These are phyloP conservation scores for Eleusine coracana DNA, from an alignment of 176 grass and related monocot genomes.

Conservation along the genomic window DNA sequence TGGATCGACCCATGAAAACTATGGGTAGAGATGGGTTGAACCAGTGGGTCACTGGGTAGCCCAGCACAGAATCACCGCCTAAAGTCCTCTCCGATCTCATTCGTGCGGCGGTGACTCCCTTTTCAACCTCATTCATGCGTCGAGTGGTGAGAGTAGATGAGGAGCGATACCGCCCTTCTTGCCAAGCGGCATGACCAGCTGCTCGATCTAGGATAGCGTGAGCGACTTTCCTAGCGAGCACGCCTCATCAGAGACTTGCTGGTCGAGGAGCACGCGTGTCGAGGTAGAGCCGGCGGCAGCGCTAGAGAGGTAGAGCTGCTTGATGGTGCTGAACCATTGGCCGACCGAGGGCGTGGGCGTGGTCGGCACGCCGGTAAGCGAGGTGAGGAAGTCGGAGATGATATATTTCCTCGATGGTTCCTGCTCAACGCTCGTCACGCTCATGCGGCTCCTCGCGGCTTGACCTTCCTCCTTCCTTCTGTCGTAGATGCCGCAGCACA, in stretches of 20 bases:
- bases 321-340: slow-evolving; percentile 63
- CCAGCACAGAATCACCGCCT: too few species aligned
- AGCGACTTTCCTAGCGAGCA: slow-evolving; percentile 52
- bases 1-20: too few species aligned
- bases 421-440: too few species aligned
- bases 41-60: too few species aligned
- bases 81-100: too few species aligned
- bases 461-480: too few species aligned
- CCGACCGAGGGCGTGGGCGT: slow-evolving; percentile 42
- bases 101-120: too few species aligned
- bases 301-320: slow-evolving; percentile 53
- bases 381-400: slow-evolving; percentile 61
- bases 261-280: slow-evolving; percentile 37
- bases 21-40: too few species aligned
- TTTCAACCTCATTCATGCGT: too few species aligned
- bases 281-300: background rate
- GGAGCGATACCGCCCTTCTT: slow-evolving; percentile 43
- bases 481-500: too few species aligned
- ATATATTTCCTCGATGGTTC: slow-evolving; percentile 48
- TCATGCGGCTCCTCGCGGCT: too few species aligned
- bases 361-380: slow-evolving; percentile 32
- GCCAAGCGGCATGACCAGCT: slow-evolving; percentile 34
- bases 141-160: too few species aligned
- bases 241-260: slow-evolving; percentile 45
- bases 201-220: slow-evolving; percentile 41